phyloP scores from a whole-genome alignment of 2,329 filamentous ascomycete species.

The Colletotrichum sp. region DNA sequence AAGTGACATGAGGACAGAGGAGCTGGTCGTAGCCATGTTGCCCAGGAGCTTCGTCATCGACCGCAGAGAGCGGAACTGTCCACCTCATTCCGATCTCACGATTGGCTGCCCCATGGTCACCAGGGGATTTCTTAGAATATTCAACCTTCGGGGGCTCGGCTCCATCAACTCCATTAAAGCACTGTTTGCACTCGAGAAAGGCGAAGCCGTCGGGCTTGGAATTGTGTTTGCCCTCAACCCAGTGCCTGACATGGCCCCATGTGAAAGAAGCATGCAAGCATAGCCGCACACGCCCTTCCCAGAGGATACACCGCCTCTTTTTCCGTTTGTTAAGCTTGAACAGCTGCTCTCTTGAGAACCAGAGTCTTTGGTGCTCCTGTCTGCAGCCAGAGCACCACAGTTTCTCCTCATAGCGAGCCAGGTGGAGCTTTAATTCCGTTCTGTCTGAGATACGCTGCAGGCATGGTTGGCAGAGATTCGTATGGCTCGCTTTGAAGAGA shows the following conservation, averaged over 20 bases:
- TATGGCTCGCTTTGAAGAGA: background rate
- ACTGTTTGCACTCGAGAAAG: background rate
- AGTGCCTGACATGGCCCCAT: background rate
- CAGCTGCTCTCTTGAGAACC: background rate
- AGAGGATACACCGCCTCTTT: background rate
- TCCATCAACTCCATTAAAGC: rapidly evolving
- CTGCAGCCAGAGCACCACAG: background rate
- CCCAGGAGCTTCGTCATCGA: rapidly evolving
- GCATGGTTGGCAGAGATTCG: background rate
- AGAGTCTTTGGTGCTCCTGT: background rate
- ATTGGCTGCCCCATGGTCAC: too few species aligned
- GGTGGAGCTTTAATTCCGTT: background rate
- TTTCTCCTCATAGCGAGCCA: background rate
- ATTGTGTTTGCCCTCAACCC: background rate
- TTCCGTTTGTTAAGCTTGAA: background rate
- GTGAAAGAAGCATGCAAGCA: background rate
- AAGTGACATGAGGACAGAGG: background rate
- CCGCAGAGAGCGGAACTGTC: rapidly evolving
- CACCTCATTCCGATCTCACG: too few species aligned
- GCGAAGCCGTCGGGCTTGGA: background rate
- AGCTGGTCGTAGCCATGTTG: background rate
- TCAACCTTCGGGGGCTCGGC: background rate
- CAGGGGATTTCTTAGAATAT: background rate
- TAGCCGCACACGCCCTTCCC: background rate
- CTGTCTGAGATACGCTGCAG: background rate